Base-by-base conservation (phyloP, 1,284 basidiomycete genomes). In the Golubevia sp. region DNA sequence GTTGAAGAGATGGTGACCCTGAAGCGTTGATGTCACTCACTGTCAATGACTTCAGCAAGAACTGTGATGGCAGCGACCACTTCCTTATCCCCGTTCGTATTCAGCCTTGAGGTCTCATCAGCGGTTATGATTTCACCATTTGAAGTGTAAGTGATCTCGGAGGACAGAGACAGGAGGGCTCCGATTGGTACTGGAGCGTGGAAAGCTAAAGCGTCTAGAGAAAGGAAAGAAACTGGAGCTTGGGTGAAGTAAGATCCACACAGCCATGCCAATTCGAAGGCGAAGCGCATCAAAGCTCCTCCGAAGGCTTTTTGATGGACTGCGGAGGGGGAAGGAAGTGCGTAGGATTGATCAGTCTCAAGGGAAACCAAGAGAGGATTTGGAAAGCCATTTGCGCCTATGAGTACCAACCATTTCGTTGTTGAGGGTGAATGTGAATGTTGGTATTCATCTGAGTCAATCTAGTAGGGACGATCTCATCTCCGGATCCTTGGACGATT, bases 211-310 rank as follows among this genome's bases (percentile, higher is more conserved):
- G 63, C 70, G 27, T 85, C 84, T 20, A 85, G 71, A 3, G 84
- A 73, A 5, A 85, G 64, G 64, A 85, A 85, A 15, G 71, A 74
- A 15, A 85, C 84, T 7, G 79, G 76, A 4, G 70, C 66, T 4
- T 79, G 71, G 24, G 76, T 75, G 58, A 84, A 76, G 20, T 78
- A 60, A 63, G 76, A 78, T 0, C 77, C 82, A 1, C 70, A 77
- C 62, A 81, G 73, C 68, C 78, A 85, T 1, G 83, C 84, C 1
- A 81, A 69, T 66, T 85, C 84, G 73, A 83, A 85, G 0, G 83
- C 79, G 20, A 69, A 66, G 7, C 64, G 62, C 73, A 79, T 79
- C n/a, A 79, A 63, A 61, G 70, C 66, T 20, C 71, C 72, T 23
- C 73, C 74, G 71, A 77, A 82, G 56, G 74, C 66, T 48, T 64